Evolutionary conservation across 441 rosid genomes (phyloP).

Genomic region (Populus hybrid): DNA sequence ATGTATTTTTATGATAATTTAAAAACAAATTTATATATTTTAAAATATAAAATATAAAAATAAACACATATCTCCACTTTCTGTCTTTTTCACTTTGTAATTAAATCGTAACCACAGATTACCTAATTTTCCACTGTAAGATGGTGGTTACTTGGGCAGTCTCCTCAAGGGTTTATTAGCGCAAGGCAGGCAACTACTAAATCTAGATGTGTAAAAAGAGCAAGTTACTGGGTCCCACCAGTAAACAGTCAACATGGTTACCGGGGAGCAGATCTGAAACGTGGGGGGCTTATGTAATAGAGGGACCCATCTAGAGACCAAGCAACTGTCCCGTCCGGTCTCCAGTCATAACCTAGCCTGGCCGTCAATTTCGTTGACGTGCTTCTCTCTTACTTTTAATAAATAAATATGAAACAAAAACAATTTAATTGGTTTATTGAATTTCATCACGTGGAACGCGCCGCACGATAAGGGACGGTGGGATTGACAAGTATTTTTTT

Average conservation of each 20-base stretch:
- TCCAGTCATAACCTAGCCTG: constrained; percentile 43
- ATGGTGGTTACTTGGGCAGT: too few relatives aligned
- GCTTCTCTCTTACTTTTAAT: neutral
- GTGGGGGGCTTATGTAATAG: constrained; percentile 12
- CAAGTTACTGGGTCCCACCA: constrained; percentile 57
- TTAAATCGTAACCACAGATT: too few relatives aligned
- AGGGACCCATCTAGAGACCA: constrained; percentile 34
- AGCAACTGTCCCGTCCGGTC: constrained; percentile 38
- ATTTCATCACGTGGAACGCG: constrained; percentile 81
- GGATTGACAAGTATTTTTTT: neutral
- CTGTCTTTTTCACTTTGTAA: too few relatives aligned
- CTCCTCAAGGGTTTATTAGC: too few relatives aligned
- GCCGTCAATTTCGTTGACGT: constrained; percentile 85
- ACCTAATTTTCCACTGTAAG: too few relatives aligned
- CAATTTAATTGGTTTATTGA: neutral
- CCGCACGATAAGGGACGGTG: constrained; percentile 79
- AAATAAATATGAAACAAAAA: neutral
- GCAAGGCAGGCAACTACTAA: too few relatives aligned
- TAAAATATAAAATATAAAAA: too few relatives aligned
- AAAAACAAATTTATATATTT: too few relatives aligned
- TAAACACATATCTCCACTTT: too few relatives aligned
- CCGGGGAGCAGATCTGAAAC: constrained; percentile 27
- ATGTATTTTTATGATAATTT: too few relatives aligned
- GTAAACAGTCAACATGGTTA: constrained; percentile 47
- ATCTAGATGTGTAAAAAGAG: neutral